Conservation (phyloP, 2,329 filamentous ascomycete species). For the Dissoconium aciculare region DNA sequence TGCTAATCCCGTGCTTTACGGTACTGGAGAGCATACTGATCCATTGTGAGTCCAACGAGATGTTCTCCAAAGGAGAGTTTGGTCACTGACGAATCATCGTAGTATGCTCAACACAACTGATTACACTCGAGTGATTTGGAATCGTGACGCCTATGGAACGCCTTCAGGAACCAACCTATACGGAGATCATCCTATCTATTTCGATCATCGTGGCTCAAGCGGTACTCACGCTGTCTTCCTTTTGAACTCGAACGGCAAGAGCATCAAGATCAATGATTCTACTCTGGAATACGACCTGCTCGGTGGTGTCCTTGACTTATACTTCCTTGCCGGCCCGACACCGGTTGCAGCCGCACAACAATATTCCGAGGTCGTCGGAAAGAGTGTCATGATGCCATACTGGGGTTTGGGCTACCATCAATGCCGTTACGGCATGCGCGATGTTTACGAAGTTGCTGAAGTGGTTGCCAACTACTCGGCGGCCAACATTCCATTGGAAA, state of each 20-base stretch:
- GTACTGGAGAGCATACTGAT: conserved; percentile 64
- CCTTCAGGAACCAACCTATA: conserved; percentile 54
- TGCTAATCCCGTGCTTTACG: conserved; percentile 55
- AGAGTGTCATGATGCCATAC: conserved; percentile 37
- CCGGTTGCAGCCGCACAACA: conserved; percentile 35
- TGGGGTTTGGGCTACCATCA: conserved; percentile 40
- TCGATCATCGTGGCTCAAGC: conserved; percentile 47
- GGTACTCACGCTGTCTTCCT: conserved; percentile 53
- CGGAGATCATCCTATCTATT: conserved; percentile 60
- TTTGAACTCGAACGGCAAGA: conserved; percentile 60
- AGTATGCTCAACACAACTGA: conserved; percentile 45
- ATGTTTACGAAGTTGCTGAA: conserved; percentile 50
- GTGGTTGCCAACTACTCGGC: conserved; percentile 50
- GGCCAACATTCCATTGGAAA: conserved; percentile 52
- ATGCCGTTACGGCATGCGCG: conserved; percentile 36
- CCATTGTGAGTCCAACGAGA: conserved; percentile 24
- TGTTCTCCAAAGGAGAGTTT: neutral
- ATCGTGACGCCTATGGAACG: conserved; percentile 47
- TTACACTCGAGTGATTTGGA: conserved; percentile 57
- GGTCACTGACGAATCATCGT: conserved; percentile 3
- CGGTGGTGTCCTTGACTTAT: conserved; percentile 57
- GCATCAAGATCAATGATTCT: conserved; percentile 56
- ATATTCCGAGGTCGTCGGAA: conserved; percentile 36
- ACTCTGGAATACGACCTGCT: conserved; percentile 63
- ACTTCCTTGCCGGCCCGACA: conserved; percentile 36